Base-by-base conservation (phyloP, 2,329 filamentous ascomycete genomes). In the Teratosphaeria destructans region DNA sequence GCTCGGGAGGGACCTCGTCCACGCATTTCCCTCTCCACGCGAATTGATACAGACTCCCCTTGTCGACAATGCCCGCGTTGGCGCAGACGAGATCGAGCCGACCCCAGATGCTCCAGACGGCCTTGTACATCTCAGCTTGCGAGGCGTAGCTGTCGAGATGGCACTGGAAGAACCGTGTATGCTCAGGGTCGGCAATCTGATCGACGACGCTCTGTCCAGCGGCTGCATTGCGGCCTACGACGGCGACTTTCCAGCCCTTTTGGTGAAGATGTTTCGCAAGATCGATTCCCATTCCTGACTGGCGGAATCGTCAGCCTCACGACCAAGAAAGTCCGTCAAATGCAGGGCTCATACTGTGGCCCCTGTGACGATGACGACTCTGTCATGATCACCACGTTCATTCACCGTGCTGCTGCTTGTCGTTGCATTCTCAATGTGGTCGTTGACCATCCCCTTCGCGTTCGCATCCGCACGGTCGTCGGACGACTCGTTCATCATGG, bases 201-300 rank as follows among this genome's bases (percentile, higher is more conserved):
- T 71, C 64, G 7, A 75, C 73, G 14, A 77, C 63, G 14, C 72
- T 71, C 14, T 72, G 61, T 7, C 73, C 71, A 14, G 58, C 59
- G 7, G 55, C 39, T 26, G 64, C 61, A 49, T 73, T 72, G 57
- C 78, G 73, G 52, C 76, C 79, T 27, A 76, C 67, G 52, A 76
- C 62, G 5, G 72, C 75, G 6, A 77, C 72, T 3, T 62, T 70
- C 66, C 71, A 77, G 52, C 72, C 73, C 37, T 68, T 67, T 11
- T 49, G 26, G 56, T 71, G 67, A 4, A 77, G 72, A 59, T 74
- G 68, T 29, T 68, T 70, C 35, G 74, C 70, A 1, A 81, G 65
- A 58, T 75, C 76, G 37, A 71, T 67, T 37, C 78, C 78, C 57
- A 81, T 80, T 8, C 78, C 79, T 8, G 77, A 79, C 78, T 80